A percentile compares a stretch with the other conserved stretches of the same genome.
Conservation (phyloP, 495 filamentous ascomycete species). For the Tuber borchii region DNA sequence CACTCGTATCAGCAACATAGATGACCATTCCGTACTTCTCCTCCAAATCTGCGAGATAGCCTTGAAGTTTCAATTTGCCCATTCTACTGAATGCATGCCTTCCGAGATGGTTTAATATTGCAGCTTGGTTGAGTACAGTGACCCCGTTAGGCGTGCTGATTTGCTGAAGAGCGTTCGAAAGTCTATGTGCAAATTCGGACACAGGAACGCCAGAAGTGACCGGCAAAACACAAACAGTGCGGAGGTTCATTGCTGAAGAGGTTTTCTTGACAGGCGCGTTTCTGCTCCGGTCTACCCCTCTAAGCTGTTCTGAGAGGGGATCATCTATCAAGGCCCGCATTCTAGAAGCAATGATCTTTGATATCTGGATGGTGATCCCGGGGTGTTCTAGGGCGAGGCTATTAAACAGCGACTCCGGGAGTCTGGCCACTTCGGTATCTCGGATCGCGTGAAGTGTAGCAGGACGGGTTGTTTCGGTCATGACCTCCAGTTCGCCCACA, state of each 20-base stretch:
- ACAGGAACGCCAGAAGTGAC: constrained; percentile 89
- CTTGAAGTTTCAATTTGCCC: constrained; percentile 91
- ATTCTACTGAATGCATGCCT: constrained; percentile 94
- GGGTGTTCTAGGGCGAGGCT: constrained; percentile 94
- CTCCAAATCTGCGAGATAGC: constrained; percentile 93
- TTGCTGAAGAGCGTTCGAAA: constrained; percentile 78
- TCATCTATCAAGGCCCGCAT: constrained; percentile 86
- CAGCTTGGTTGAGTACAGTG: constrained; percentile 84
- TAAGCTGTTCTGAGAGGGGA: constrained; percentile 59
- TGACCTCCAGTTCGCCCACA: constrained; percentile 91
- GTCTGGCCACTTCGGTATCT: constrained; percentile 91
- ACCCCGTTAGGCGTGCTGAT: constrained; percentile 84
- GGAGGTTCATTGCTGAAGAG: constrained; percentile 81
- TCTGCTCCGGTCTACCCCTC: constrained; percentile 41
- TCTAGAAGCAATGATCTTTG: constrained; percentile 91
- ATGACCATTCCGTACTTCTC: constrained; percentile 94
- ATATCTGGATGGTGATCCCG: constrained; percentile 97
- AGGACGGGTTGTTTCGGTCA: constrained; percentile 84
- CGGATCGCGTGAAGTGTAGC: constrained; percentile 92
- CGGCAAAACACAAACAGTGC: constrained; percentile 86
- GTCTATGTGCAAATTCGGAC: constrained; percentile 84
- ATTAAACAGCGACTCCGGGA: constrained; percentile 93
- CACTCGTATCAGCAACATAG: constrained; percentile 95
- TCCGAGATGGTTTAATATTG: constrained; percentile 88
- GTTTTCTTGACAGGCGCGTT: constrained; percentile 57